Conservation (phyloP, 2,329 filamentous ascomycete genomes). For the Eutypa lata region DNA sequence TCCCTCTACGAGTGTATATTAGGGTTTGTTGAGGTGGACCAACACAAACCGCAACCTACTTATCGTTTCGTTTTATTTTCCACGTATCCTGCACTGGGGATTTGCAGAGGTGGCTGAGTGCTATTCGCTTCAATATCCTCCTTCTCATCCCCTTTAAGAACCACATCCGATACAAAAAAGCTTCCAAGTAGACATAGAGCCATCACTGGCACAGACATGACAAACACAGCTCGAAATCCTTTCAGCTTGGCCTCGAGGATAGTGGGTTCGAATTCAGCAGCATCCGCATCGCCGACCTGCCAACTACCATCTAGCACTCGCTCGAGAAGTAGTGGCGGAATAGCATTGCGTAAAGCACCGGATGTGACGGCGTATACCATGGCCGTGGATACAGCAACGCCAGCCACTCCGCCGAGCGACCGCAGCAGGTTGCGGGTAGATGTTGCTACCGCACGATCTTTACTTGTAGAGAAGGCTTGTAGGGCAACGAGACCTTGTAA, state of each 20-base stretch:
- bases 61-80: too few species aligned
- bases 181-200: slow-evolving; percentile 12
- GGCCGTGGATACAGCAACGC: slow-evolving; percentile 16
- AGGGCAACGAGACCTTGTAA: slow-evolving; percentile 24
- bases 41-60: too few species aligned
- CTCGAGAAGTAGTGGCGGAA: slow-evolving; percentile 9
- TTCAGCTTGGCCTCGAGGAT: slow-evolving; percentile 21
- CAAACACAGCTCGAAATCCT: slow-evolving; percentile 21
- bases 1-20: too few species aligned
- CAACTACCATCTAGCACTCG: slow-evolving; percentile 16
- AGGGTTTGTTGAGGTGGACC: too few species aligned
- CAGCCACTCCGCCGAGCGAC: slow-evolving; percentile 21
- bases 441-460: slow-evolving; percentile 26
- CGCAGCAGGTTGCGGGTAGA: slow-evolving; percentile 25
- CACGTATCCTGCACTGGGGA: too few species aligned
- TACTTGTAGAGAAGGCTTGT: slow-evolving; percentile 17
- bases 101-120: too few species aligned
- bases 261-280: slow-evolving; percentile 7
- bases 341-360: slow-evolving; percentile 3
- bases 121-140: too few species aligned
- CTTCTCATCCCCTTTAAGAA: slow-evolving; percentile 5
- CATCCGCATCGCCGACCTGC: slow-evolving; percentile 8
- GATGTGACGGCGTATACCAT: slow-evolving; percentile 14
- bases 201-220: slow-evolving; percentile 17
- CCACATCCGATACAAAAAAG: slow-evolving; percentile 10